Evolutionary conservation across 441 rosid genomes (phyloP).

Genomic region (Jatropha multifida): DNA sequence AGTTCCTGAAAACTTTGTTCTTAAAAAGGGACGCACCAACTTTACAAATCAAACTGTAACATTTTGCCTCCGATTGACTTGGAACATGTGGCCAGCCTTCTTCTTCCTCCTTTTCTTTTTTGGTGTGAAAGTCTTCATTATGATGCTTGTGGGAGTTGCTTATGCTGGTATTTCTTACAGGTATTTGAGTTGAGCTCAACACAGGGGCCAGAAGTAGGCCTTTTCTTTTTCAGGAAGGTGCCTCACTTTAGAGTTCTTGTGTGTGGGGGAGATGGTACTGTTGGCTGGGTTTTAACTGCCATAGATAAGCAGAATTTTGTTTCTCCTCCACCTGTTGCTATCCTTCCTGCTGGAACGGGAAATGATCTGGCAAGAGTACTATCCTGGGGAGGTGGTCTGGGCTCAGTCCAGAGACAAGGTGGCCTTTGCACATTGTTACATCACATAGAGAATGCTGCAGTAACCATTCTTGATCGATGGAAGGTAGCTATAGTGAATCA

Average conservation of each 20-base stretch:
- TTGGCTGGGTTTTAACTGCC: conserved; percentile 93
- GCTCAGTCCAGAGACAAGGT: conserved; percentile 88
- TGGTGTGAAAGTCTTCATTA: neutral
- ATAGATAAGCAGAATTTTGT: conserved; percentile 91
- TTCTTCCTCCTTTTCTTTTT: neutral
- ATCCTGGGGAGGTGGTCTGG: conserved; percentile 96
- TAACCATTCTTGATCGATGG: conserved; percentile 98
- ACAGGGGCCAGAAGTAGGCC: conserved; percentile 92
- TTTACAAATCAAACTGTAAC: neutral
- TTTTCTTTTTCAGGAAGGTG: conserved; percentile 85
- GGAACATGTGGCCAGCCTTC: neutral
- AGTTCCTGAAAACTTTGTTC: neutral
- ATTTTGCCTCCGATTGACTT: neutral
- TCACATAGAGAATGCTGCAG: conserved; percentile 90
- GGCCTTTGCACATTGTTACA: conserved; percentile 79
- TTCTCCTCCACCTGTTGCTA: conserved; percentile 97
- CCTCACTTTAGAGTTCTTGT: conserved; percentile 96
- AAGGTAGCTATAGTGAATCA: conserved; percentile 66
- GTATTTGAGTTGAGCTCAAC: conserved; percentile 84
- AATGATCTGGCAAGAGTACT: conserved; percentile 96
- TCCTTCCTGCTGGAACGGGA: conserved; percentile 99
- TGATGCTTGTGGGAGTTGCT: conserved; percentile 18
- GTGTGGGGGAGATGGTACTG: conserved; percentile 99
- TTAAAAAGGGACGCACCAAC: neutral
- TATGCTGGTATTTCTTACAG: conserved; percentile 40